These are phyloP conservation scores for Monosporascus sp. DNA, from an alignment of 2,329 filamentous ascomycete species.

Conservation along the genomic window DNA sequence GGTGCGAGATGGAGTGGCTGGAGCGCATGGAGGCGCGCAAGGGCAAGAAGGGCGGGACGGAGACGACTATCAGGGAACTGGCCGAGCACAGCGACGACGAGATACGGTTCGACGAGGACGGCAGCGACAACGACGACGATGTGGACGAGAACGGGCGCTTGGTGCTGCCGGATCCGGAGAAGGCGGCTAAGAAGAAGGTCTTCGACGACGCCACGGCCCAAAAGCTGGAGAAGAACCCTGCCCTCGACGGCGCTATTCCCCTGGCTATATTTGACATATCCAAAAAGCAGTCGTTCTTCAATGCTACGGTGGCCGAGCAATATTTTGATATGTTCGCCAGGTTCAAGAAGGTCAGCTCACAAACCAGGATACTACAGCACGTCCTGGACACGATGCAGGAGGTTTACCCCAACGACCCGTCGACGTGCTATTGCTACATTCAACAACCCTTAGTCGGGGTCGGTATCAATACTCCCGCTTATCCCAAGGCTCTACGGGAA, in stretches of 20 bases:
- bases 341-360: conserved; percentile 63
- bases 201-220: conserved; percentile 39
- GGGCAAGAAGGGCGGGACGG: conserved; percentile 35
- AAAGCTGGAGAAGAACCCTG: conserved; percentile 68
- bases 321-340: conserved; percentile 77
- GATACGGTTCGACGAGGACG: conserved; percentile 37
- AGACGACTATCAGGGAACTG: conserved; percentile 52
- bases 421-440: conserved; percentile 66
- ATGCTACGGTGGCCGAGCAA: conserved; percentile 58
- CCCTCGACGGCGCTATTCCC: conserved; percentile 88
- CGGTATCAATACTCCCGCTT: conserved; percentile 58
- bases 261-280: conserved; percentile 86
- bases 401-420: conserved; percentile 53
- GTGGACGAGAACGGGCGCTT: conserved; percentile 33
- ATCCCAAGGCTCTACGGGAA: conserved; percentile 65
- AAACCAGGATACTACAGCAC: conserved; percentile 64
- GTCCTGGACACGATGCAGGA: conserved; percentile 62
- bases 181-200: conserved; percentile 37
- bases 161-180: conserved; percentile 40
- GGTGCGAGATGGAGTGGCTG: conserved; percentile 89
- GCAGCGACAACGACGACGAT: conserved; percentile 34
- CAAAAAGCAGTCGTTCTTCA: conserved; percentile 69
- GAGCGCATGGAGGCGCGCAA: conserved; percentile 72
- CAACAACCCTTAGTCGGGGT: conserved; percentile 65
- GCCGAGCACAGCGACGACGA: conserved; percentile 41